Conservation (phyloP, 495 filamentous ascomycete species). For the Penicillium lagena region DNA sequence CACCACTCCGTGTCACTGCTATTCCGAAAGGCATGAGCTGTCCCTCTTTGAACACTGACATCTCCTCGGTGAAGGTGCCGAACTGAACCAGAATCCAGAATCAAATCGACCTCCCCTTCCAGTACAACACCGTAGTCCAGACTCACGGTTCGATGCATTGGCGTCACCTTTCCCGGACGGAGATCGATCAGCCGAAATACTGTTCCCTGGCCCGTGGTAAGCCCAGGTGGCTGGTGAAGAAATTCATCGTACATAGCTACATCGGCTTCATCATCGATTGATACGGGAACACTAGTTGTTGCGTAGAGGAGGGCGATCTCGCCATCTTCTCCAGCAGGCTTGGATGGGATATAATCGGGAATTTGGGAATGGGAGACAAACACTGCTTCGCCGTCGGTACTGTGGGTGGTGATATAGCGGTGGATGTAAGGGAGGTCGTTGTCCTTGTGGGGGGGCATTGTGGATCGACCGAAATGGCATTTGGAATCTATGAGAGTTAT, state of each 20-base stretch:
- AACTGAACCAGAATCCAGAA: slow-evolving; percentile 53
- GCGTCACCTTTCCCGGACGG: slow-evolving; percentile 58
- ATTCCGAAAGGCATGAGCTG: slow-evolving; percentile 63
- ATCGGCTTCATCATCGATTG: slow-evolving; percentile 28
- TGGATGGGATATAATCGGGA: slow-evolving; percentile 24
- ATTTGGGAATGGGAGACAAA: slow-evolving; percentile 31
- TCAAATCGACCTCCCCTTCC: slow-evolving; percentile 72
- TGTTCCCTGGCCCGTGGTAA: slow-evolving; percentile 28
- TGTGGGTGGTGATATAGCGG: slow-evolving; percentile 37
- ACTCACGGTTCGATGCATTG: slow-evolving; percentile 64
- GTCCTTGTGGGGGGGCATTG: slow-evolving; percentile 9
- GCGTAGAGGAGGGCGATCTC: slow-evolving; percentile 34
- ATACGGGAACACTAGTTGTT: slow-evolving; percentile 22
- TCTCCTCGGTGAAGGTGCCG: slow-evolving; percentile 62
- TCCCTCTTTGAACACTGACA: slow-evolving; percentile 57
- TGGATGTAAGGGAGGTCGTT: slow-evolving; percentile 30
- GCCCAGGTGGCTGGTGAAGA: slow-evolving; percentile 25
- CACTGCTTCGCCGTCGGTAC: slow-evolving; percentile 28
- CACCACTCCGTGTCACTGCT: slow-evolving; percentile 42
- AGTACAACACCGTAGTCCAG: slow-evolving; percentile 66
- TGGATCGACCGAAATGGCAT: neutral
- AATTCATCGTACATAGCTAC: slow-evolving; percentile 28
- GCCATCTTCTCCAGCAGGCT: slow-evolving; percentile 26
- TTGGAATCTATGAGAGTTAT: neutral
- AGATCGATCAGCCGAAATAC: slow-evolving; percentile 50